Conservation (phyloP, 2,329 filamentous ascomycete genomes). For the Colletotrichum camelliae region DNA sequence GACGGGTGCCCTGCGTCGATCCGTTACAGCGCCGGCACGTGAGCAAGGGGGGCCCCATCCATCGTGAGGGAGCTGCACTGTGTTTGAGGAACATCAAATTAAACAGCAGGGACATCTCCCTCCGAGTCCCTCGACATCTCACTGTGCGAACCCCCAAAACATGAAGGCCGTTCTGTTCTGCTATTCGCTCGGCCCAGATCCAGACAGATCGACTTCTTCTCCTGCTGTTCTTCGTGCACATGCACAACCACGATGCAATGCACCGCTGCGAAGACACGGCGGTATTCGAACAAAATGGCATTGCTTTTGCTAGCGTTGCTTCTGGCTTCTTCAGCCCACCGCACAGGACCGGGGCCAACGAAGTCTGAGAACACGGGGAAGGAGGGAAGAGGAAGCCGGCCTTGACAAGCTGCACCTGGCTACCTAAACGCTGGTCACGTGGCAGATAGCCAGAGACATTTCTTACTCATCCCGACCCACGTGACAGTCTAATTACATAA, state of each 20-base stretch:
- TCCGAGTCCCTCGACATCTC: neutral
- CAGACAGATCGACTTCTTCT: neutral
- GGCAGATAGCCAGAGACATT: neutral
- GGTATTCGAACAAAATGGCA: neutral
- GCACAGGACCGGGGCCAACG: neutral
- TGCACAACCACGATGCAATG: neutral
- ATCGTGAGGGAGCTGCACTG: neutral
- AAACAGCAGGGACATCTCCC: neutral
- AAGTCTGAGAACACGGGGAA: neutral
- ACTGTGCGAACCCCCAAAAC: neutral
- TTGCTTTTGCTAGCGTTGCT: neutral
- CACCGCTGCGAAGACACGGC: neutral
- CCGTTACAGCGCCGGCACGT: constrained; percentile 15
- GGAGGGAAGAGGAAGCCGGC: neutral
- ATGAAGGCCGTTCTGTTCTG: neutral
- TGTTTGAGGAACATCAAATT: constrained; percentile 2
- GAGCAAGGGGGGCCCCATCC: constrained; percentile 1
- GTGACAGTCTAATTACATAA: neutral
- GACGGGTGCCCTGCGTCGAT: constrained; percentile 17
- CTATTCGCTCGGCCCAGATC: neutral
- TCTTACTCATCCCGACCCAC: neutral
- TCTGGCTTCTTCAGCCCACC: neutral
- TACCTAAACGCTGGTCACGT: neutral
- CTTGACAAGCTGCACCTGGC: neutral
- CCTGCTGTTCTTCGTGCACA: neutral